Base-by-base conservation (phyloP, 345 rosid genomes). In the Turritis glabra region DNA sequence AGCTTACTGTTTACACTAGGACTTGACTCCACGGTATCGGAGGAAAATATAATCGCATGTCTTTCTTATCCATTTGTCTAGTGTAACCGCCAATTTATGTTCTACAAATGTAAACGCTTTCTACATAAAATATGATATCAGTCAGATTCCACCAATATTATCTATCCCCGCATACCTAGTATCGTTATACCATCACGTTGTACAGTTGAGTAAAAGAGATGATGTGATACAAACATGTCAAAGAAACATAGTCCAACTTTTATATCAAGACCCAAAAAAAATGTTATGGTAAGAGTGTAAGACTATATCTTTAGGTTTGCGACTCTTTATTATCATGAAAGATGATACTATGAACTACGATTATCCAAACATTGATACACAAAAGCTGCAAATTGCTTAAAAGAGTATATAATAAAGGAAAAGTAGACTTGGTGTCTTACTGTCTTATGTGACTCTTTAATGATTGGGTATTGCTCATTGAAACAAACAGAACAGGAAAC, bases 401-500 rank as follows among this genome's bases (percentile, higher is more conserved):
- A 75, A 11, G 68, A 58, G 69, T 67, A 18, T 58, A 75, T 67
- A 27, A 27, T 22, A 5, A 44, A 29, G 5, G 7, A 3, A 19
- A 30, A 29, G 23, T 33, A 75, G 37, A 44, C 74, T 22, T 69
- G 44, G 18, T 14, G 52, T 70, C 38, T 56, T 71, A 77, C n/a
- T n/a, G n/a, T n/a, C n/a, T n/a, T n/a, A n/a, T 9, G 38, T 30
- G n/a, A 64, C 52, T 55, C 18, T 37, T 69, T 37, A 53, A 69
- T 38, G 11, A 27, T 47, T 70, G 14, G 33, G 35, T 61, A n/a
- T 63, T 17, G 33, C 59, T 61, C 50, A 69, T 8, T 43, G 12
- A 46, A 62, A 69, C 56, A 62, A 37, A 77, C 76, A 63, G 32
- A 11, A 62, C 70, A 76, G 6, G 53, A 69, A 53, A 61, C 70